These are phyloP conservation scores for Deinandra increscens DNA, from an alignment of 129 eudicot species.

Conservation along the genomic window DNA sequence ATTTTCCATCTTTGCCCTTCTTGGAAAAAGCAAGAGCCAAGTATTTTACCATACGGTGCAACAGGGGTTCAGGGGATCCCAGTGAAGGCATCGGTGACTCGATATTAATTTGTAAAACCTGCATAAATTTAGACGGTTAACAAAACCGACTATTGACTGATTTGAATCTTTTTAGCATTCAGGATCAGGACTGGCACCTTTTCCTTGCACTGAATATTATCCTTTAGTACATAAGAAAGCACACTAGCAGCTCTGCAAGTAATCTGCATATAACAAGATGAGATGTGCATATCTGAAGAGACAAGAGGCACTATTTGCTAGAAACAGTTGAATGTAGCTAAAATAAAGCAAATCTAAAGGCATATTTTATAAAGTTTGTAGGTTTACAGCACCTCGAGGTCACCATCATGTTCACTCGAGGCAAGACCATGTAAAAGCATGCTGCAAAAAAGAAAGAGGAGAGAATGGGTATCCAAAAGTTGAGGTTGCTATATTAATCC, in stretches of 20 bases:
- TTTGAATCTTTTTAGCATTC: conserved; percentile 1
- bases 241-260: conserved; percentile 93
- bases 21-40: conserved; percentile 81
- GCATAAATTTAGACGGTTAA: conserved; percentile 14
- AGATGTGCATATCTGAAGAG: not conserved
- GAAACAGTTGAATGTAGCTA: not conserved
- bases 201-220: conserved; percentile 77
- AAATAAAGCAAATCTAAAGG: not conserved
- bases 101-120: conserved; percentile 73
- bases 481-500: not conserved
- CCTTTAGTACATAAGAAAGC: conserved; percentile 80
- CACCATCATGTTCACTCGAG: conserved; percentile 67
- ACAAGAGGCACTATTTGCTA: not conserved
- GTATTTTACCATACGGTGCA: conserved; percentile 85
- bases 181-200: conserved; percentile 40
- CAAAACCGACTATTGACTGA: not conserved
- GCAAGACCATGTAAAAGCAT: conserved; percentile 83
- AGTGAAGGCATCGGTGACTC: conserved; percentile 60
- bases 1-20: conserved; percentile 61
- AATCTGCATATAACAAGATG: conserved; percentile 51
- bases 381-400: conserved; percentile 69
- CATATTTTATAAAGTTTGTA: not conserved
- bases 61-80: conserved; percentile 72
- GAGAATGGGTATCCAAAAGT: not conserved
- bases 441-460: conserved; percentile 46